Percentiles rank a stretch among this genome's conserved stretches.
These are phyloP conservation scores for Didymella lethalis DNA, from an alignment of 2,329 filamentous ascomycete species.

Conservation along the genomic window DNA sequence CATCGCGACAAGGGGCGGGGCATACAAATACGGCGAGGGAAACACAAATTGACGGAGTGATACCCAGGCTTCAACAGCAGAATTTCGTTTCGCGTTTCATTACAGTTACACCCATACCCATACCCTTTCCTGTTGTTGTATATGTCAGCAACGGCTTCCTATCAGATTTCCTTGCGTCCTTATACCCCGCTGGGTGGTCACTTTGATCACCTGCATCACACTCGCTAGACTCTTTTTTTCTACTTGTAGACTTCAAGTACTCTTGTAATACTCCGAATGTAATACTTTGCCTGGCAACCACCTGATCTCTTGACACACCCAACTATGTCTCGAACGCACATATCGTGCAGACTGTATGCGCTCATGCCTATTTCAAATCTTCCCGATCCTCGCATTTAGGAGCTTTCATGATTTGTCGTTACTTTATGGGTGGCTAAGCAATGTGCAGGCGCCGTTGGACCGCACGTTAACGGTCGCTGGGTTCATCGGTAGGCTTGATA, in stretches of 20 bases:
- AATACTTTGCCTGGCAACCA: conserved; percentile 21
- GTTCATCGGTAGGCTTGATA: conserved; percentile 13
- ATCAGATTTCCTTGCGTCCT: conserved; percentile 22
- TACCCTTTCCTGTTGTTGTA: conserved; percentile 12
- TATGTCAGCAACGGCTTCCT: conserved; percentile 14
- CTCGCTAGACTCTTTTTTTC: conserved; percentile 22
- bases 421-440: conserved; percentile 14
- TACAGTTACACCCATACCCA: conserved; percentile 15
- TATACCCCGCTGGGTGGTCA: conserved; percentile 17
- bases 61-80: conserved; percentile 22
- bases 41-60: conserved; percentile 14
- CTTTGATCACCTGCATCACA: conserved; percentile 15
- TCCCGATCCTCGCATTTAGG: neutral
- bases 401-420: conserved; percentile 6
- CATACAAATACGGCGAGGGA: conserved; percentile 4
- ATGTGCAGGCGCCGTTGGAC: conserved; percentile 15
- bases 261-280: conserved; percentile 22
- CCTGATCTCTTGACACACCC: neutral
- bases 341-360: no score
- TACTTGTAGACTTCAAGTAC: conserved; percentile 24
- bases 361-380: neutral
- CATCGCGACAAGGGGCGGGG: neutral
- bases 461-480: conserved; percentile 13
- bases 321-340: neutral
- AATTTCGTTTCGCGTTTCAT: conserved; percentile 17